Evolutionary conservation across 106 monocot species (phyloP).

Genomic region (Phalaenopsis equestris): DNA sequence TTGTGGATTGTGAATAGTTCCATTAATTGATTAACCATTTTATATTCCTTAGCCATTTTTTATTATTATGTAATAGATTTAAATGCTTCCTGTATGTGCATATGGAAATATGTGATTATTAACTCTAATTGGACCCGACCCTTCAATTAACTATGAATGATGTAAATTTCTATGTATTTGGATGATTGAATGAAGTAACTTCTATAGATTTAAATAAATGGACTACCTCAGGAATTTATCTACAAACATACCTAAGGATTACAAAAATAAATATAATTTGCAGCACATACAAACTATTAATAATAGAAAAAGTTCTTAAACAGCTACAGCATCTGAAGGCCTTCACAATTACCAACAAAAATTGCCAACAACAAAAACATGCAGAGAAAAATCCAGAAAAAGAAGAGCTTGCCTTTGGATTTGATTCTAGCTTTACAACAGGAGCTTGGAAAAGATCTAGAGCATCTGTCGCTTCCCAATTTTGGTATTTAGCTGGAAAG

Average conservation of each 20-base stretch:
- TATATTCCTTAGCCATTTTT: no score
- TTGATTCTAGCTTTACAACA: conserved; percentile 76
- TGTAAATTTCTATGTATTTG: no score
- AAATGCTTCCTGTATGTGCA: no score
- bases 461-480: conserved; percentile 87
- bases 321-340: neutral
- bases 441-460: conserved; percentile 82
- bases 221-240: neutral
- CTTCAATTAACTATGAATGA: no score
- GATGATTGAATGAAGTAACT: no score
- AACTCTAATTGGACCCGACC: no score
- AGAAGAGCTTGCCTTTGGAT: conserved; percentile 65
- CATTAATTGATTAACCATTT: no score
- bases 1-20: no score
- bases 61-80: no score
- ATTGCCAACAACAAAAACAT: neutral
- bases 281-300: neutral
- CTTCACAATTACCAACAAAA: neutral
- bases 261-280: neutral
- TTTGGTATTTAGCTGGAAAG: conserved; percentile 79
- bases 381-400: neutral
- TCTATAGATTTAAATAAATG: neutral
- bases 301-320: neutral
- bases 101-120: no score
- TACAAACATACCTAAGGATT: neutral